Base-by-base conservation (phyloP, 306 rosid species). In the Rosa multiflora region DNA sequence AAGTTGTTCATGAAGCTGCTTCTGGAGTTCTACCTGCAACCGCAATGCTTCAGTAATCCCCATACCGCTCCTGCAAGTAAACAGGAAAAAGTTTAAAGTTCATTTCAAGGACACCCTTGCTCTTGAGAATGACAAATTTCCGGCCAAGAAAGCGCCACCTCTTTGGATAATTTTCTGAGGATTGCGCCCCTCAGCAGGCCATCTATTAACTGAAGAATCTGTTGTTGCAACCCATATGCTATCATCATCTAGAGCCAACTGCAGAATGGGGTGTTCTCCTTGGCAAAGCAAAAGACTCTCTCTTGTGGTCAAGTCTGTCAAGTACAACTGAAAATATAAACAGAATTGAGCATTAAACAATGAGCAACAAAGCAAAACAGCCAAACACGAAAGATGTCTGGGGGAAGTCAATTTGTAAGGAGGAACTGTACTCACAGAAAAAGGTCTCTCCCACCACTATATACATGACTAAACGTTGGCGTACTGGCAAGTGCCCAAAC, bases 401-500 rank as follows among this genome's bases (percentile, higher is more conserved):
- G 64, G 10, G 26, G 44, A 40, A 21, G n/a, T 51, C 29, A 77
- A 26, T 70, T 63, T 81, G 71, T n/a, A 58, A 61, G 77, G 64
- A 78, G 72, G 82, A 72, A 70, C 29, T 76, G 72, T 66, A 95
- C 99, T 93, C 88, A 95, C 99, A 72, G 99, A 95, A 85, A 95
- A 85, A 85, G 88, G 83, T 95, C 99, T 85, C 99, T 88, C 67
- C 99, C 99, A 79, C 99, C 98, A 78, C 99, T 95, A 23, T 23
- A 23, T 23, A 83, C 99, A 82, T 95, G 94, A 86, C 92, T 88
- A 89, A 95, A 95, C 56, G 99, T 74, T 17, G 98, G 98, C 61
- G 97, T 90, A 86, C 99, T 95, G 56, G 96, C 99, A 85, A 95
- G 98, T 75, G 99, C 92, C 99, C 99, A 95, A 73, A 95, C 99